These are phyloP conservation scores for Bipolaris sorokiniana DNA, from an alignment of 2,329 filamentous ascomycete genomes.

Conservation along the genomic window DNA sequence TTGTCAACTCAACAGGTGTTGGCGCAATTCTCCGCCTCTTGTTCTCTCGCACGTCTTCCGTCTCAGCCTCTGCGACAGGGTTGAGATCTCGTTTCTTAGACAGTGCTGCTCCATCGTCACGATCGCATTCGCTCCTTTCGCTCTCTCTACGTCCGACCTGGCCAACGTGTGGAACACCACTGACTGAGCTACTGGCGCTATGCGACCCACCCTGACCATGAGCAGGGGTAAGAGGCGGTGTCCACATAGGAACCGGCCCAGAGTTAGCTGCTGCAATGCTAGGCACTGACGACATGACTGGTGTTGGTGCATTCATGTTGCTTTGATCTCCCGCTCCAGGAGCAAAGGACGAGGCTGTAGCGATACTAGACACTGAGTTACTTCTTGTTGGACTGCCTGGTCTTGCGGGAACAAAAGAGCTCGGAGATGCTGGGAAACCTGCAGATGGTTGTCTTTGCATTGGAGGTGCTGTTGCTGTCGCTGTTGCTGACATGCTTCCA, in stretches of 20 bases:
- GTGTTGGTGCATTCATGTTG: slow-evolving; percentile 74
- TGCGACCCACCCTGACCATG: slow-evolving; percentile 52
- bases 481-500: slow-evolving; percentile 63
- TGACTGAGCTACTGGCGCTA: slow-evolving; percentile 62
- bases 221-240: slow-evolving; percentile 85
- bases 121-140: slow-evolving; percentile 47
- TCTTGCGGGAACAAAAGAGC: slow-evolving; percentile 61
- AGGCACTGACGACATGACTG: slow-evolving; percentile 78
- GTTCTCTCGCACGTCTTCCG: slow-evolving; percentile 42
- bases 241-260: slow-evolving; percentile 72
- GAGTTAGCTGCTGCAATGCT: slow-evolving; percentile 77
- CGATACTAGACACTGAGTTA: slow-evolving; percentile 82
- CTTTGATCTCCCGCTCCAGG: slow-evolving; percentile 43
- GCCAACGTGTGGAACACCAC: slow-evolving; percentile 54
- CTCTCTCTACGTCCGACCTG: slow-evolving; percentile 35
- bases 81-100: slow-evolving; percentile 48
- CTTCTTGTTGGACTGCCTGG: slow-evolving; percentile 81
- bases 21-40: slow-evolving; percentile 57
- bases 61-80: slow-evolving; percentile 45
- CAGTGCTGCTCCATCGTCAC: slow-evolving; percentile 37
- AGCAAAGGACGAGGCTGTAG: slow-evolving; percentile 65
- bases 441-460: slow-evolving; percentile 59
- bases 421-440: slow-evolving; percentile 63
- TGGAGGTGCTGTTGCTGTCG: slow-evolving; percentile 58
- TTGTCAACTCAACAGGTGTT: slow-evolving; percentile 47